Evolutionary conservation across 2,329 filamentous ascomycete species (phyloP).

Genomic region (Aspergillus sp.): DNA sequence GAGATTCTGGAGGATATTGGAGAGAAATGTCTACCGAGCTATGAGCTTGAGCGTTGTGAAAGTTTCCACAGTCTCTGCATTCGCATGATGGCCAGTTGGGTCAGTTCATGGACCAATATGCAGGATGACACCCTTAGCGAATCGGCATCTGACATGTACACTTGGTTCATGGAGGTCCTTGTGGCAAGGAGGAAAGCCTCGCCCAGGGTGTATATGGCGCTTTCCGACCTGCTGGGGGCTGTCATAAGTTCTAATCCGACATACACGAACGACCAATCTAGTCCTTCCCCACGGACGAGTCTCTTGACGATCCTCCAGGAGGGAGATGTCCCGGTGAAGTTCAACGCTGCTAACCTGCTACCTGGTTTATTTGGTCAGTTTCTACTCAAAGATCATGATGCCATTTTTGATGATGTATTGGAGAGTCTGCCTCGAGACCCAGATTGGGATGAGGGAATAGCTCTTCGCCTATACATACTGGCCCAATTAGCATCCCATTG

Average conservation of each 20-base stretch:
- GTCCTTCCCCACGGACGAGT: conserved; percentile 61
- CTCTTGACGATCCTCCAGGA: conserved; percentile 65
- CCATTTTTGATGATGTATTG: conserved; percentile 78
- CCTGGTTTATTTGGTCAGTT: conserved; percentile 73
- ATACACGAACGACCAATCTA: conserved; percentile 55
- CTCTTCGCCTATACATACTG: conserved; percentile 70
- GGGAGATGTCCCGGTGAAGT: conserved; percentile 66
- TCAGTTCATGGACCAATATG: conserved; percentile 55
- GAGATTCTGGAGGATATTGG: conserved; percentile 43
- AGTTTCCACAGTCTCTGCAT: conserved; percentile 62
- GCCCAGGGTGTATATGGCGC: conserved; percentile 56
- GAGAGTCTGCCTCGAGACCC: conserved; percentile 66
- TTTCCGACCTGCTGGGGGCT: conserved; percentile 63
- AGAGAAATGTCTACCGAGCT: conserved; percentile 44
- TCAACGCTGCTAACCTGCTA: conserved; percentile 62
- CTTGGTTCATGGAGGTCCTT: conserved; percentile 63
- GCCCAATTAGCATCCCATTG: conserved; percentile 72
- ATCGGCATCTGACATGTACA: conserved; percentile 68
- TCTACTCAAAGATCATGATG: conserved; percentile 74
- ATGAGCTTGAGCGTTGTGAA: conserved; percentile 67
- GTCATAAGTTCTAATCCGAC: conserved; percentile 61
- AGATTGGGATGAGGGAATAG: conserved; percentile 72
- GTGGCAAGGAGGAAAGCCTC: conserved; percentile 66
- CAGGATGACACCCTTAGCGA: conserved; percentile 55
- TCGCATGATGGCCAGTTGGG: conserved; percentile 59